Conservation (phyloP, 768 basidiomycete genomes). For the Lanmaoa rubissima region DNA sequence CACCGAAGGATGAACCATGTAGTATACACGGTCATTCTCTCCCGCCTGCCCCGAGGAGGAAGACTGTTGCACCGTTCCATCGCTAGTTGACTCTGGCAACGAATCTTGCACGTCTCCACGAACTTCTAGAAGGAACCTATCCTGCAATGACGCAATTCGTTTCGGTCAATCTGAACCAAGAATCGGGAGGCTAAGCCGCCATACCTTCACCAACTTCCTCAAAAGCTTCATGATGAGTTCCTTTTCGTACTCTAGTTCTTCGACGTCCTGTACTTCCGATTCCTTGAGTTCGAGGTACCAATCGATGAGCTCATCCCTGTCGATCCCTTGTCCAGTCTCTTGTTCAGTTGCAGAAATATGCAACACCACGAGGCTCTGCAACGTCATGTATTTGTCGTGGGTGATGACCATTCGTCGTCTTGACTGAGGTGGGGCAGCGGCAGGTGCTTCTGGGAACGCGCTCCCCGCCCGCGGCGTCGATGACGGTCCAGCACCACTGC, state of each 20-base stretch:
- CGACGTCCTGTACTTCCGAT: conserved; percentile 74
- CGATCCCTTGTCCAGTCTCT: conserved; percentile 71
- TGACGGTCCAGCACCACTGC: conserved; percentile 31
- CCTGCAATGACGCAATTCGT: conserved; percentile 42
- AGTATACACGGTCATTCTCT: conserved; percentile 69
- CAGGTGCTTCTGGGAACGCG: conserved; percentile 28
- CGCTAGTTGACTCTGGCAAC: conserved; percentile 59
- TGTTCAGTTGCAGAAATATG: conserved; percentile 78
- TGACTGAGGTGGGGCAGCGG: conserved; percentile 42
- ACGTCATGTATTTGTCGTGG: conserved; percentile 89
- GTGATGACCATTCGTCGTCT: conserved; percentile 88
- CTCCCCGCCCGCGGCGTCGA: conserved; percentile 34
- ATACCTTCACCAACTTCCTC: conserved; percentile 86
- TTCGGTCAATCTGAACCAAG: conserved; percentile 1
- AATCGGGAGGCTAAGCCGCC: background rate
- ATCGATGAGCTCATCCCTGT: conserved; percentile 89
- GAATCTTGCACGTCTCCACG: conserved; percentile 82
- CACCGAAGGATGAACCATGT: conserved; percentile 89
- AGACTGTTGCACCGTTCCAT: conserved; percentile 47
- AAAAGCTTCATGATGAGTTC: conserved; percentile 89
- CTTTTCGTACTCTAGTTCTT: conserved; percentile 87
- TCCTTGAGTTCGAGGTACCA: conserved; percentile 96
- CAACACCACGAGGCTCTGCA: conserved; percentile 86
- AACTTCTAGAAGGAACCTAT: conserved; percentile 81
- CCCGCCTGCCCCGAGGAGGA: conserved; percentile 51